Percentiles rank a stretch among this genome's conserved stretches.
Conservation (phyloP, 345 rosid species). For the Boechera divaricarpa region DNA sequence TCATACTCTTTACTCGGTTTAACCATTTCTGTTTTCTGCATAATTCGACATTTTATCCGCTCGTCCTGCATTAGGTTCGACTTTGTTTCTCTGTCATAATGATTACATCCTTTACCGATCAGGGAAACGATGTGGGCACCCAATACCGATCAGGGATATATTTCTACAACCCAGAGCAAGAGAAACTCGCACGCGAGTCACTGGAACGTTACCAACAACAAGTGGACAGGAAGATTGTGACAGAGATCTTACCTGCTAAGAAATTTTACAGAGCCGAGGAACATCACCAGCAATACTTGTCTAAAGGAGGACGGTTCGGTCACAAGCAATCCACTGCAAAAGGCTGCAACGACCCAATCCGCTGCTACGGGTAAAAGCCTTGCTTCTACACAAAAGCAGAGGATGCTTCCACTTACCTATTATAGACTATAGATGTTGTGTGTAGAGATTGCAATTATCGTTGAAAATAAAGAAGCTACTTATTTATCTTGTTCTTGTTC, state of each 20-base stretch:
- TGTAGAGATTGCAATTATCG: constrained; percentile 13
- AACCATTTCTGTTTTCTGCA: neutral
- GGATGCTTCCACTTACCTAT: constrained; percentile 21
- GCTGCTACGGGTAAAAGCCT: constrained; percentile 76
- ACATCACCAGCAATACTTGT: constrained; percentile 90
- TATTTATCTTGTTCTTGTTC: constrained; percentile 24
- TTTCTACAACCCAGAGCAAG: constrained; percentile 77
- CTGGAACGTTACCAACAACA: constrained; percentile 64
- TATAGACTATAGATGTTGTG: constrained; percentile 23
- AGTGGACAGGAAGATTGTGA: constrained; percentile 69
- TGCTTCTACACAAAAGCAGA: constrained; percentile 14
- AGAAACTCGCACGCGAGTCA: constrained; percentile 72
- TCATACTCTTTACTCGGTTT: neutral
- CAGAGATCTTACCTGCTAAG: constrained; percentile 89
- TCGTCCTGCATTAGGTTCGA: neutral
- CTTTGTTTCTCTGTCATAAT: constrained; percentile 15
- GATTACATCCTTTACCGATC: constrained; percentile 13
- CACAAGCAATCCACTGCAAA: constrained; percentile 73
- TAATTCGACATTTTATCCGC: neutral
- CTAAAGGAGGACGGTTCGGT: constrained; percentile 92
- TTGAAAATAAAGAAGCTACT: constrained; percentile 16
- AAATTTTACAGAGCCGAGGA: constrained; percentile 92
- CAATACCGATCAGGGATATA: constrained; percentile 94
- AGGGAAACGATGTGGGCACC: constrained; percentile 93
- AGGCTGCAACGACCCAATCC: constrained; percentile 90